These are phyloP conservation scores for Leucosporidium yakuticum DNA, from an alignment of 768 basidiomycete genomes.

Conservation along the genomic window DNA sequence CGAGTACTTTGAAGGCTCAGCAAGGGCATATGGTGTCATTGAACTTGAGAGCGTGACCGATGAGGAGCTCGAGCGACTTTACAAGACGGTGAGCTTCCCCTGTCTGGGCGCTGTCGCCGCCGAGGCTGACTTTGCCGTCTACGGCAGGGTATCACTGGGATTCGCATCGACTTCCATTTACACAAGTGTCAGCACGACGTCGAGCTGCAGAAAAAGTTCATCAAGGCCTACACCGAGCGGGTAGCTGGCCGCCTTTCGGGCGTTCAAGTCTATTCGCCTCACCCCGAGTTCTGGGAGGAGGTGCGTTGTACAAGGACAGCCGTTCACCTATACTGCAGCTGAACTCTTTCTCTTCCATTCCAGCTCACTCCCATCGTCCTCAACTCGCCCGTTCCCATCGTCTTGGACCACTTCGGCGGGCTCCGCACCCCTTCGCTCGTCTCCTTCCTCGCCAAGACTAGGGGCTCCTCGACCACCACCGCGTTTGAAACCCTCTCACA, in stretches of 20 bases:
- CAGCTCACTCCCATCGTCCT: conserved; percentile 6
- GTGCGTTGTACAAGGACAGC: background rate
- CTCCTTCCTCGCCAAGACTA: background rate
- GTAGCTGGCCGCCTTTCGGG: background rate
- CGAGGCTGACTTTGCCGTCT: background rate
- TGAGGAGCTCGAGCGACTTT: conserved; percentile 4
- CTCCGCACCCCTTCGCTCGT: conserved; percentile 1
- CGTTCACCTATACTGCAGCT: background rate
- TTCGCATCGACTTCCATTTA: conserved; percentile 16
- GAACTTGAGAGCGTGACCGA: conserved; percentile 10
- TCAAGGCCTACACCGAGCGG: conserved; percentile 3
- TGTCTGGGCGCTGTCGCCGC: background rate
- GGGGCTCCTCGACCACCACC: background rate
- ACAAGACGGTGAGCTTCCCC: background rate
- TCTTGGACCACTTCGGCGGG: conserved; percentile 14
- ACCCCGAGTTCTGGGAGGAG: conserved; percentile 8
- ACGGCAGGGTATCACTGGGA: conserved; percentile 3
- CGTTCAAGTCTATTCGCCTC: conserved; percentile 1
- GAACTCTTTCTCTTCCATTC: background rate
- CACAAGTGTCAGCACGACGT: conserved; percentile 7
- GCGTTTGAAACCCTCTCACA: conserved; percentile 24
- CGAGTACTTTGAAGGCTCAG: conserved; percentile 11
- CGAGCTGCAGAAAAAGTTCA: conserved; percentile 4
- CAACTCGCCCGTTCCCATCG: conserved; percentile 12
- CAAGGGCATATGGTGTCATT: conserved; percentile 3